phyloP scores from a whole-genome alignment of 2,329 filamentous ascomycete genomes.

The Thelonectria discophora region DNA sequence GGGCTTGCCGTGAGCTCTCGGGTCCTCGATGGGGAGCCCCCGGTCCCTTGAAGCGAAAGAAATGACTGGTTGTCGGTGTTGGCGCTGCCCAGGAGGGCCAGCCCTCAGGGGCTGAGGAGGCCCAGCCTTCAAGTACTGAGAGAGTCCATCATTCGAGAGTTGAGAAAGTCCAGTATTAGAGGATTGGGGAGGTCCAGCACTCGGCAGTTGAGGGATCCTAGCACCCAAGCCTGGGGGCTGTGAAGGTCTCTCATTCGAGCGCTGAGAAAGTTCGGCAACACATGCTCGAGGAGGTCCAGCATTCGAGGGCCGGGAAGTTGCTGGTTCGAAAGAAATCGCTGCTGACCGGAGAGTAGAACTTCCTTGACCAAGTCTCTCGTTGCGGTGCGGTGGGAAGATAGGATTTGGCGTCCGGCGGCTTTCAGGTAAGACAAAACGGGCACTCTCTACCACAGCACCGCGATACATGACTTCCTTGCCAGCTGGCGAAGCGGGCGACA shows the following conservation, averaged over 20 bases:
- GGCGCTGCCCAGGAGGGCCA: constrained; percentile 63
- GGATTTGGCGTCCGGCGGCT: background rate
- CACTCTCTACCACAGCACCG: background rate
- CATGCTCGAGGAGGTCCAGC: constrained; percentile 56
- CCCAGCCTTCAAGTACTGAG: constrained; percentile 49
- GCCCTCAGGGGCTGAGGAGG: constrained; percentile 62
- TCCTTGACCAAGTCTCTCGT: background rate
- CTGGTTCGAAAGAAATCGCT: constrained; percentile 40
- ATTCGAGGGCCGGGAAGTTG: constrained; percentile 59
- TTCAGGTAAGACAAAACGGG: background rate
- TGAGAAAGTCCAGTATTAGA: too few species aligned
- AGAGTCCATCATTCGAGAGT: constrained; percentile 19
- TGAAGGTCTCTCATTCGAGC: constrained; percentile 20
- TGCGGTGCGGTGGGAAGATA: background rate
- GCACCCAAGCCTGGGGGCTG: constrained; percentile 43
- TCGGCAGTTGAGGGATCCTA: constrained; percentile 59
- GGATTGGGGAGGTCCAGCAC: constrained; percentile 58
- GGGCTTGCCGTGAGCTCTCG: too few species aligned
- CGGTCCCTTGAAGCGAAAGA: constrained; percentile 22
- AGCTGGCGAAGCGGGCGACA: background rate
- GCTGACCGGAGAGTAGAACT: constrained; percentile 12
- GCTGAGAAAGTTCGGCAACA: background rate
- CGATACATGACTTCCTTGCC: background rate
- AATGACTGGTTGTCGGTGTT: constrained; percentile 55
- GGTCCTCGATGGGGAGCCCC: too few species aligned